These are phyloP conservation scores for Mycena epipterygia DNA, from an alignment of 768 basidiomycete genomes.

Conservation along the genomic window DNA sequence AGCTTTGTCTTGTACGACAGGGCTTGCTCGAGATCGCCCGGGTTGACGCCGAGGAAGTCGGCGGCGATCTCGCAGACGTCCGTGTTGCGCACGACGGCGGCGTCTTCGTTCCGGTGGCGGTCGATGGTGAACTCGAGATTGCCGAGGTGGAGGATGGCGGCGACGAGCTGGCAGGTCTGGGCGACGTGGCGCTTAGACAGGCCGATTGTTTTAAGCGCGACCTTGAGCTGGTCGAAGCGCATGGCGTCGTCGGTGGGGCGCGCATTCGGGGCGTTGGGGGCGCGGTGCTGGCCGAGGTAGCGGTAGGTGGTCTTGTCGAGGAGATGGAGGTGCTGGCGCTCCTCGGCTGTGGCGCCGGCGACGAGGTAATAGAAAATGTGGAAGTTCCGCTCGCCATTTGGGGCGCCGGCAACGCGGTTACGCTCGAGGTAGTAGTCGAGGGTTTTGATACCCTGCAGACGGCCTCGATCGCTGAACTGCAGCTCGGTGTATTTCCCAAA, in stretches of 20 bases:
- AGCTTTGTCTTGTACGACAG: slow-evolving; percentile 94
- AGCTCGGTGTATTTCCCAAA: slow-evolving; percentile 99
- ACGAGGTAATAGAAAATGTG: slow-evolving; percentile 98
- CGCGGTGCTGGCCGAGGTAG: slow-evolving; percentile 83
- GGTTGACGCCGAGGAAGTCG: slow-evolving; percentile 90
- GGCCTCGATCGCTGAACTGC: slow-evolving; percentile 94
- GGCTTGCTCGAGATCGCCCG: slow-evolving; percentile 79
- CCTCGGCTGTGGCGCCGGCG: slow-evolving; percentile 90
- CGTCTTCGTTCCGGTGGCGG: slow-evolving; percentile 87
- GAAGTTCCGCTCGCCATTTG: slow-evolving; percentile 95
- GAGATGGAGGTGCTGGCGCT: slow-evolving; percentile 89
- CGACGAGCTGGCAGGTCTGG: slow-evolving; percentile 94
- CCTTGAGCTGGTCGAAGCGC: slow-evolving; percentile 94
- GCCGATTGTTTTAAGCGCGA: slow-evolving; percentile 93
- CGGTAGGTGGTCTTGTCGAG: slow-evolving; percentile 86
- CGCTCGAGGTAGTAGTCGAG: slow-evolving; percentile 97
- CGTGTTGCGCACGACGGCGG: slow-evolving; percentile 90
- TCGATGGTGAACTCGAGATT: slow-evolving; percentile 95
- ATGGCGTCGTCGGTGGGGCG: slow-evolving; percentile 85
- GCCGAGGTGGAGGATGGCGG: slow-evolving; percentile 96
- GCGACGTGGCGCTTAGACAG: slow-evolving; percentile 96
- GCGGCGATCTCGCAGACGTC: slow-evolving; percentile 88
- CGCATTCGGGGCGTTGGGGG: slow-evolving; percentile 57
- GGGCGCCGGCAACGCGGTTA: slow-evolving; percentile 88
- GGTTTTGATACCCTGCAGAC: slow-evolving; percentile 91